Base-by-base conservation (phyloP, 805 yeast species). In the Hanseniaspora thailandica region DNA sequence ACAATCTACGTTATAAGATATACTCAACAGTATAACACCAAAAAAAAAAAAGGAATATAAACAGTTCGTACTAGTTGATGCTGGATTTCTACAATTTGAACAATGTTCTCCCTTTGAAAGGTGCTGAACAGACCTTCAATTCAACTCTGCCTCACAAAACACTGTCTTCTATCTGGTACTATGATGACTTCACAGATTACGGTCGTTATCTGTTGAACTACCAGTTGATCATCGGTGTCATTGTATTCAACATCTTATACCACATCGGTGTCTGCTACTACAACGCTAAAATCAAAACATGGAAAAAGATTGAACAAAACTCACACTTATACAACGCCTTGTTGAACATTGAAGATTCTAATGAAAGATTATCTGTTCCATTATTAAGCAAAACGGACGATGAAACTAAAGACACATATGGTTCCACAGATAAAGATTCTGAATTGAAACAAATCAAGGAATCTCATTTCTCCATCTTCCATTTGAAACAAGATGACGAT, bases 391-490 rank as follows among this genome's bases (percentile, higher is more conserved):
- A 47, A 5, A 19, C n/a, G 1, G 47, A 36, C 17, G 47, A 26
- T 23, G 19, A 53, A 15, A 23, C 50, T 26, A 22, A 8, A 17
- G 50, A 40, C 19, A 25, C 38, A 39, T 44, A 57, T 48, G 30
- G 54, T 47, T 45, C 57, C 56, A 47, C 52, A 2, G 52, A 47
- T 25, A 35, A 36, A 9, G 23, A 35, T 8, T 20, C 40, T 6
- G 46, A 55, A 25, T 45, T 46, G 1, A 20, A 45, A 23, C 34
- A 45, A 22, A 55, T 54, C 19, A 74, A 78, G 41, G 76, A 76
- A 31, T 76, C 75, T 44, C 93, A 84, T 63, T 84, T 84, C 58
- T 84, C 84, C 58, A 72, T 84, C 31, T 71, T 76, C 19, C 73
- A 75, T 20, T 63, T 84, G 35, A 69, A 74, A 13, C 76, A 80